Evolutionary conservation across 1,284 basidiomycete genomes (phyloP).

Genomic region (Filobasidium uniguttulatum): DNA sequence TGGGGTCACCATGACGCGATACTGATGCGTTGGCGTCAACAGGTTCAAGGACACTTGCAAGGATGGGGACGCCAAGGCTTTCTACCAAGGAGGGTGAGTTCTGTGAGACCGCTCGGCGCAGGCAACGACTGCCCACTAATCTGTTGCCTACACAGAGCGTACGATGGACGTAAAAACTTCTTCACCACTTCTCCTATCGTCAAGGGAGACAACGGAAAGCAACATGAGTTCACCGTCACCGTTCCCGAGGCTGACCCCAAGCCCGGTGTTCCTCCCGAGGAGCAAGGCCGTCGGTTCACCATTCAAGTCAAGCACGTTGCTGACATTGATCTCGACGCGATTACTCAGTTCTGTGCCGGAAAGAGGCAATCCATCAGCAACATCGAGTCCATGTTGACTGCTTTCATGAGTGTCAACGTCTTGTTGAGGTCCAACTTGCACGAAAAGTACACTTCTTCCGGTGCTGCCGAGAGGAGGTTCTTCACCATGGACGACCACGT

Average conservation of each 20-base stretch:
- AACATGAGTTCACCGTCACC: constrained; percentile 22
- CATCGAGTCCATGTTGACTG: constrained; percentile 23
- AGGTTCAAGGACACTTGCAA: not conserved
- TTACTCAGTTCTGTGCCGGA: constrained; percentile 28
- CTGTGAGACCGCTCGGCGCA: not conserved
- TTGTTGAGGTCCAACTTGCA: constrained; percentile 21
- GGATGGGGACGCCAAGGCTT: not conserved
- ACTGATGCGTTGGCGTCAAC: not conserved
- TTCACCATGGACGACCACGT: constrained; percentile 25
- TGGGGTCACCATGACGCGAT: not conserved
- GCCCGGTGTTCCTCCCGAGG: constrained; percentile 22
- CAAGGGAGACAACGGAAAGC: constrained; percentile 16
- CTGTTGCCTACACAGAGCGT: constrained; percentile 1
- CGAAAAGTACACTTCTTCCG: constrained; percentile 26
- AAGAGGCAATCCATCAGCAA: constrained; percentile 24
- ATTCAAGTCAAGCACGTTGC: constrained; percentile 25
- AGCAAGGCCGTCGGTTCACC: constrained; percentile 25
- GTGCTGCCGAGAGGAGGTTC: constrained; percentile 32
- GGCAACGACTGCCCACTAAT: not conserved
- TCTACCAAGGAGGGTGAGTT: not conserved
- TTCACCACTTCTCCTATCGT: constrained; percentile 25
- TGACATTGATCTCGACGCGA: constrained; percentile 25
- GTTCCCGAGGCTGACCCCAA: constrained; percentile 26
- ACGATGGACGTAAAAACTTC: constrained; percentile 25
- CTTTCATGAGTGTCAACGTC: constrained; percentile 32